Conservation (phyloP, 192 early-diverging fungal species). For the Mortierella alpina region DNA sequence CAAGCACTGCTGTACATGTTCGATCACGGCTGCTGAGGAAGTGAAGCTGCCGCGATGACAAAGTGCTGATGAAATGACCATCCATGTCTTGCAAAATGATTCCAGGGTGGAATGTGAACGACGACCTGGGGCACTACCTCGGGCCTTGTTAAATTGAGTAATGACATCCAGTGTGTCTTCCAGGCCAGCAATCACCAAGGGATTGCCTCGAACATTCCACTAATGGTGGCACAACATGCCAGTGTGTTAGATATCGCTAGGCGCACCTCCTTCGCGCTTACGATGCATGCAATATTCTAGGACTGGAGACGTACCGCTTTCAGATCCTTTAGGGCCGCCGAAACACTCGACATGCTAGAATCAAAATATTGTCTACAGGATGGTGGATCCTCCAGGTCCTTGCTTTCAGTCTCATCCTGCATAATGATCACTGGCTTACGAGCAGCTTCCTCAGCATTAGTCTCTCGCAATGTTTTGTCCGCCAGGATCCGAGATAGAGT, state of each 20-base stretch:
- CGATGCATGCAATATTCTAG: too few species aligned
- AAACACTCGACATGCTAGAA: not conserved
- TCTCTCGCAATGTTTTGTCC: not conserved
- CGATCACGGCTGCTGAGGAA: not conserved
- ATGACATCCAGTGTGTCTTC: slow-evolving; percentile 7
- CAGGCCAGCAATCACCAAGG: not conserved
- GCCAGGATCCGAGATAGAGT: slow-evolving; percentile 12
- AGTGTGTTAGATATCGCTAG: not conserved
- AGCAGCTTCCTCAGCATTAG: not conserved
- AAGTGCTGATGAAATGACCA: not conserved
- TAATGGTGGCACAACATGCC: not conserved
- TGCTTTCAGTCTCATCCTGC: not conserved
- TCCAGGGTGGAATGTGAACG: not conserved
- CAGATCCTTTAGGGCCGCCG: too few species aligned
- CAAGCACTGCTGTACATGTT: not conserved
- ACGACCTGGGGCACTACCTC: not conserved
- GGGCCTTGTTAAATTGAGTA: slow-evolving; percentile 9
- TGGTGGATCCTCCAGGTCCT: not conserved
- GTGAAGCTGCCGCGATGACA: not conserved
- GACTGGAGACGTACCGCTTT: too few species aligned
- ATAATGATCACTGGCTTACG: not conserved
- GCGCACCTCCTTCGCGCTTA: too few species aligned
- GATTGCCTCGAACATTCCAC: not conserved
- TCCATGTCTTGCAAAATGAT: slow-evolving; percentile 13
- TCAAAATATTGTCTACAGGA: slow-evolving; percentile 1